Percentiles rank a stretch among this genome's conserved stretches.
Conservation (phyloP, 352 stramenopile species). For the Phytophthora nicotianae region DNA sequence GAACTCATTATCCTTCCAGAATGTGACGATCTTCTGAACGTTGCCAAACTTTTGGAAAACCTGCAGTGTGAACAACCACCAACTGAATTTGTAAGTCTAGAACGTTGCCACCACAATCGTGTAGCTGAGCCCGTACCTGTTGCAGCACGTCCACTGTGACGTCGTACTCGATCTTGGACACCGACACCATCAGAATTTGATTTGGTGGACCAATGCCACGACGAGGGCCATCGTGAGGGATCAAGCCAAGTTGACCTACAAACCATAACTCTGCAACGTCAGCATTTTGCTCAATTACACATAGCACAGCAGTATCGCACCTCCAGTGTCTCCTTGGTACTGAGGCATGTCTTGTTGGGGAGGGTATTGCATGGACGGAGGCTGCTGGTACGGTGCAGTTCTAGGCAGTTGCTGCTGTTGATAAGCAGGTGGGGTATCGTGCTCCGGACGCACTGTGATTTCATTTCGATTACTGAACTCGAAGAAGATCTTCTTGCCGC, state of each 20-base stretch:
- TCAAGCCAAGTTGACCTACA: slow-evolving; percentile 30
- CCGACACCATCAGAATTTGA: slow-evolving; percentile 79
- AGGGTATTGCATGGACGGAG: slow-evolving; percentile 26
- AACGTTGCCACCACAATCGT: not conserved
- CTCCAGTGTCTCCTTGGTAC: slow-evolving; percentile 18
- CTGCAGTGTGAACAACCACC: slow-evolving; percentile 18
- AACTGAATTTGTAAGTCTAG: slow-evolving; percentile 1
- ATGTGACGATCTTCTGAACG: slow-evolving; percentile 83
- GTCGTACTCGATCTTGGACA: slow-evolving; percentile 86
- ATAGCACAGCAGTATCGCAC: slow-evolving; percentile 8
- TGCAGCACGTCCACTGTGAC: slow-evolving; percentile 83
- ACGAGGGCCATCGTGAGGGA: slow-evolving; percentile 28
- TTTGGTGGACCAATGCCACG: slow-evolving; percentile 51
- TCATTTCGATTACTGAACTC: slow-evolving; percentile 74
- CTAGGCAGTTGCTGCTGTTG: slow-evolving; percentile 33
- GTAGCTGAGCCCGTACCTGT: slow-evolving; percentile 53
- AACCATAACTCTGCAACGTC: slow-evolving; percentile 1
- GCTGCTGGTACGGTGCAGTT: slow-evolving; percentile 30
- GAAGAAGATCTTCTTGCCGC: slow-evolving; percentile 82
- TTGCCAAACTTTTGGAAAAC: slow-evolving; percentile 88
- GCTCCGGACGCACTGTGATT: slow-evolving; percentile 48
- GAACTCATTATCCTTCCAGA: slow-evolving; percentile 85
- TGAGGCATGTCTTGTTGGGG: slow-evolving; percentile 24
- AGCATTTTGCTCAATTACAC: not conserved
- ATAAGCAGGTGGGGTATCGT: slow-evolving; percentile 26